A percentile compares a stretch with the other conserved stretches of the same genome.
These are phyloP conservation scores for Solanum medicagineum DNA, from an alignment of 257 asterid species.

Conservation along the genomic window DNA sequence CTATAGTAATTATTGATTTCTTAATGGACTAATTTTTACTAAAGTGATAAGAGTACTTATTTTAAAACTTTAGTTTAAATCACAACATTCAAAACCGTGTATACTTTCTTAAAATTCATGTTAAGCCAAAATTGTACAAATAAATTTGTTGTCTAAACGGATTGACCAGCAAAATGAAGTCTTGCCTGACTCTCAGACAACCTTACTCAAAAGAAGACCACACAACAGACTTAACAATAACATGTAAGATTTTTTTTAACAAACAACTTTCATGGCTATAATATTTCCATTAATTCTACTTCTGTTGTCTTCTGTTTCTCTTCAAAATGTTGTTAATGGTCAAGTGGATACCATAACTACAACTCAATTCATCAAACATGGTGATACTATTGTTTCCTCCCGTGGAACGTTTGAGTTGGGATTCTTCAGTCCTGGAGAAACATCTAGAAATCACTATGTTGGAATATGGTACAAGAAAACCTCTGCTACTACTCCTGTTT, in stretches of 20 bases:
- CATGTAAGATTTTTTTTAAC: background rate
- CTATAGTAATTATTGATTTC: too few relatives aligned
- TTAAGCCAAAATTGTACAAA: too few relatives aligned
- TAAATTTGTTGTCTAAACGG: background rate
- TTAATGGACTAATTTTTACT: too few relatives aligned
- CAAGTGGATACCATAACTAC: conserved; percentile 8
- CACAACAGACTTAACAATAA: too few relatives aligned
- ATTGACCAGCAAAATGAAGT: background rate
- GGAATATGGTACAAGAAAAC: conserved; percentile 38
- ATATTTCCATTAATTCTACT: background rate
- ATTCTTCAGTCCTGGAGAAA: conserved; percentile 25
- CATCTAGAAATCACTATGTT: conserved; percentile 13
- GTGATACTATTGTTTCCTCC: conserved; percentile 27
- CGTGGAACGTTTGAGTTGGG: conserved; percentile 29
- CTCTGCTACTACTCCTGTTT: conserved; percentile 7
- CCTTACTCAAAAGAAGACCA: background rate
- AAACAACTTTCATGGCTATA: background rate
- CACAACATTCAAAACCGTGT: too few relatives aligned
- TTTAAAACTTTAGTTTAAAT: too few relatives aligned
- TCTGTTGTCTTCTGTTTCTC: background rate
- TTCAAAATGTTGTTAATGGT: background rate
- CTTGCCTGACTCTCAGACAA: background rate
- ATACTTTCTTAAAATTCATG: too few relatives aligned
- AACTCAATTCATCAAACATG: conserved; percentile 9
- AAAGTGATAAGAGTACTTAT: too few relatives aligned